Evolutionary conservation across 495 filamentous ascomycete species (phyloP).

Genomic region (Lichenothelia convexa): DNA sequence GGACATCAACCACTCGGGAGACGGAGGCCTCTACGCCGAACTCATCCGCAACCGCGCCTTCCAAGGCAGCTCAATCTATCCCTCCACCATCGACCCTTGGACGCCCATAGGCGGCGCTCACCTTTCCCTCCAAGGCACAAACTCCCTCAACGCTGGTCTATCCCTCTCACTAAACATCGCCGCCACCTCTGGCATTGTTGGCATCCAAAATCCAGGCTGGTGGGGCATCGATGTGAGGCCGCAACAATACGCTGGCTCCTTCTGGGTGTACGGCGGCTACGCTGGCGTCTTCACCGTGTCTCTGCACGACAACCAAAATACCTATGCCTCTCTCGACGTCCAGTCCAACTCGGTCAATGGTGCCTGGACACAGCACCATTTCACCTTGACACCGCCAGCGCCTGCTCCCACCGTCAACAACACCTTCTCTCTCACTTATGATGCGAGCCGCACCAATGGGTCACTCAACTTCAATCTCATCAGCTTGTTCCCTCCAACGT

Average conservation of each 20-base stretch:
- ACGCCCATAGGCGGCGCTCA: no score
- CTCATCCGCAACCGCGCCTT: conserved; percentile 60
- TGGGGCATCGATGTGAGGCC: conserved; percentile 11
- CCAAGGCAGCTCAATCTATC: no score
- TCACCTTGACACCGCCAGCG: conserved; percentile 19
- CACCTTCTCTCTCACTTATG: conserved; percentile 19
- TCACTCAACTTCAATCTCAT: conserved; percentile 19
- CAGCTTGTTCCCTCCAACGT: conserved; percentile 21
- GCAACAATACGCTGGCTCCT: conserved; percentile 11
- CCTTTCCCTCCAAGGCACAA: no score
- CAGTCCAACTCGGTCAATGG: conserved; percentile 17
- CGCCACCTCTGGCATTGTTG: conserved; percentile 4
- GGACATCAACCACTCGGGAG: conserved; percentile 59
- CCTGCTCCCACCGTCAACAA: conserved; percentile 20
- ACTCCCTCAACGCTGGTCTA: conserved; percentile 35
- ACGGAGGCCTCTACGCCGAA: conserved; percentile 62
- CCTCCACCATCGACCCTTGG: no score
- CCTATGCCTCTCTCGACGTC: conserved; percentile 26
- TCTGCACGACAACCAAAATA: conserved; percentile 28
- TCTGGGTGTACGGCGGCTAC: conserved; percentile 17
- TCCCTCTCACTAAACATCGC: conserved; percentile 39
- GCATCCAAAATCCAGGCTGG: conserved; percentile 15
- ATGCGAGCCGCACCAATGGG: conserved; percentile 12
- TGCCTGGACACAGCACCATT: conserved; percentile 33
- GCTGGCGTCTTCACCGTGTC: conserved; percentile 15